These are phyloP conservation scores for Alternaria sp. DNA, from an alignment of 2,329 filamentous ascomycete species.

Conservation along the genomic window DNA sequence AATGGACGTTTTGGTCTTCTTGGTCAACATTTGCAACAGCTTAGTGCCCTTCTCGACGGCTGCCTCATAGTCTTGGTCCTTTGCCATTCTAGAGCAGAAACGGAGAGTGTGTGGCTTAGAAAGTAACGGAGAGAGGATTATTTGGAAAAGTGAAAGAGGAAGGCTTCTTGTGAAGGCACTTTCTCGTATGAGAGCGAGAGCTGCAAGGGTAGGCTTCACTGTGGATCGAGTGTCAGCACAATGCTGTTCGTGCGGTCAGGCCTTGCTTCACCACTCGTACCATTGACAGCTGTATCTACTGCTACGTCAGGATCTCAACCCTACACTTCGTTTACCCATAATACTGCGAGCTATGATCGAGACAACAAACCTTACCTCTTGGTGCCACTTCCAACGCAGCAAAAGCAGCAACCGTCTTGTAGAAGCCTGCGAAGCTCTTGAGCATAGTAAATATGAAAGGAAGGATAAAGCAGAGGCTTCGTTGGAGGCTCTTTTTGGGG, in stretches of 20 bases:
- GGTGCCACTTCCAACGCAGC: background rate
- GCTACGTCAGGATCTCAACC: background rate
- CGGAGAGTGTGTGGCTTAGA: too few relatives aligned
- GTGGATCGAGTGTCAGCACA: background rate
- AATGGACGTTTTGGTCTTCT: background rate
- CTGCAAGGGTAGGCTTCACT: background rate
- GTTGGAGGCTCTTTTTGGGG: background rate
- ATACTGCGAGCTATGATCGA: background rate
- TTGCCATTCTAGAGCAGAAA: background rate
- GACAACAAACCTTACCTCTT: background rate
- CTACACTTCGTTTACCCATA: background rate
- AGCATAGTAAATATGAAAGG: background rate
- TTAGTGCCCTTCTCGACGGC: constrained; percentile 1
- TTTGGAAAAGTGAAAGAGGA: background rate
- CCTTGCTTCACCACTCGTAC: background rate
- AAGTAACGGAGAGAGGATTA: background rate
- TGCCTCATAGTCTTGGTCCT: background rate
- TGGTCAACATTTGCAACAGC: background rate
- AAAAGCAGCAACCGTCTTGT: background rate
- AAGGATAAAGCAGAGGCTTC: background rate
- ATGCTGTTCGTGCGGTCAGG: background rate
- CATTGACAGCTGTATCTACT: background rate
- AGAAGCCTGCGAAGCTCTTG: background rate
- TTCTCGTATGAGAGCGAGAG: background rate
- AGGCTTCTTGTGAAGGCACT: background rate